A percentile compares a stretch with the other conserved stretches of the same genome.
These are phyloP conservation scores for Penicillium olsonii DNA, from an alignment of 2,329 filamentous ascomycete genomes.

Conservation along the genomic window DNA sequence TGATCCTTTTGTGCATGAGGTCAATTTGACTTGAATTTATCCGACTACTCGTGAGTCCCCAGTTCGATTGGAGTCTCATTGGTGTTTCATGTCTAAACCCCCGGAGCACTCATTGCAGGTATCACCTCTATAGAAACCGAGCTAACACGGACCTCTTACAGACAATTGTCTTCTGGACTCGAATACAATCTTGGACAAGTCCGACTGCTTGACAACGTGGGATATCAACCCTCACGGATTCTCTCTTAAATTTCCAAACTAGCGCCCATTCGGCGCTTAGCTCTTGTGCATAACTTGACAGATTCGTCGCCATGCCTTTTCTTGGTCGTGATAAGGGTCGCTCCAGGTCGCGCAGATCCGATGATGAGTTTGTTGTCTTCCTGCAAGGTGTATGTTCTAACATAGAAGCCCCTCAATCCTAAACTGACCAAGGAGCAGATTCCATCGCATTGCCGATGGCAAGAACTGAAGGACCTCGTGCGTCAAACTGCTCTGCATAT, in stretches of 20 bases:
- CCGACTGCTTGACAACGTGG: constrained; percentile 18
- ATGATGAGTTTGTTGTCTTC: constrained; percentile 49
- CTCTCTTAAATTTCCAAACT: constrained; percentile 1
- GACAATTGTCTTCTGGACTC: constrained; percentile 9
- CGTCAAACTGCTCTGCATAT: constrained; percentile 47
- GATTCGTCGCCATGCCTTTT: constrained; percentile 30
- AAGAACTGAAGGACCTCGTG: constrained; percentile 48
- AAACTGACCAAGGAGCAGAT: constrained; percentile 34
- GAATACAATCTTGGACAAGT: constrained; percentile 11
- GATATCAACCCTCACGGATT: constrained; percentile 3
- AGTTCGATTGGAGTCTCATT: background rate
- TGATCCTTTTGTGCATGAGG: background rate
- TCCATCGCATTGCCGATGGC: constrained; percentile 47
- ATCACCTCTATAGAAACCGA: constrained; percentile 2
- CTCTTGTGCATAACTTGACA: constrained; percentile 1
- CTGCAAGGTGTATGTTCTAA: constrained; percentile 41
- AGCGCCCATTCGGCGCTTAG: constrained; percentile 1
- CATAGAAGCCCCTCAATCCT: background rate
- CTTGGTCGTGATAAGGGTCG: constrained; percentile 36
- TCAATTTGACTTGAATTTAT: background rate
- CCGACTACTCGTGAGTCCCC: background rate
- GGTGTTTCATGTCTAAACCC: constrained; percentile 7
- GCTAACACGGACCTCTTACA: background rate
- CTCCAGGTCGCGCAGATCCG: constrained; percentile 33
- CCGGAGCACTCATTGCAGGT: background rate